Base-by-base conservation (phyloP, 257 asterid genomes). In the Solanum chmielewskii region DNA sequence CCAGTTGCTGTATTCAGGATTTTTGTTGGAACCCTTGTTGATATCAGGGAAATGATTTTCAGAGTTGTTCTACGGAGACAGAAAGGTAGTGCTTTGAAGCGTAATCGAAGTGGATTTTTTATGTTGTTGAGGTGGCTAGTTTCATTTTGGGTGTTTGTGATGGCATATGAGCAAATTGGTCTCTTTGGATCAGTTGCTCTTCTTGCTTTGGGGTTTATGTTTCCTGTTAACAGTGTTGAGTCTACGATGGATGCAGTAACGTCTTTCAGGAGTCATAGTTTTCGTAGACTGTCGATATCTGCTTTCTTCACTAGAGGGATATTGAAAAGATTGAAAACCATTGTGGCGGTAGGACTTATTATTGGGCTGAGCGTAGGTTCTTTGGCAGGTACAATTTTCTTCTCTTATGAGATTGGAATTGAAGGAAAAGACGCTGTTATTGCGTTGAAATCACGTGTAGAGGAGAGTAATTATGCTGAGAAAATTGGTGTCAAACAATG, bases 391-490 rank as follows among this genome's bases (percentile, higher is more conserved):
- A 86, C 87, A 33, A 70, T 93, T 74, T 95, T 97, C 92, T 96
- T 95, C 92, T 95, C 99, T 10, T 97, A 97, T 81, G 94, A 95
- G 85, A 90, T 97, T 29, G 99, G 99, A 0, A 73, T 97, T 45
- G 99, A 97, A 91, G 99, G 99, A 20, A 97, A 96, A 89, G 98
- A 93, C 27, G 98, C 99, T 0, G 98, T 97, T 29, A 89, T 90
- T 75, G 98, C 98, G 0, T 91, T 95, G 42, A 96, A 97, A 89
- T 90, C 98, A 3, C 99, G 93, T 37, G 95, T 97, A 6, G 97
- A 96, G 74, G 95, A 94, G 88, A 96, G 96, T 73, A 97, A 97
- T 49, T 97, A 97, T n/a, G 92, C 98, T 4, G 99, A 97, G 93
- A 95, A 89, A 87, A 93, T 95, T 4, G 99, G 99, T 31, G 89